Evolutionary conservation across 257 asterid genomes (phyloP), one percentile per base, ranked within the genome.

Genomic region (Petunia secreta): DNA sequence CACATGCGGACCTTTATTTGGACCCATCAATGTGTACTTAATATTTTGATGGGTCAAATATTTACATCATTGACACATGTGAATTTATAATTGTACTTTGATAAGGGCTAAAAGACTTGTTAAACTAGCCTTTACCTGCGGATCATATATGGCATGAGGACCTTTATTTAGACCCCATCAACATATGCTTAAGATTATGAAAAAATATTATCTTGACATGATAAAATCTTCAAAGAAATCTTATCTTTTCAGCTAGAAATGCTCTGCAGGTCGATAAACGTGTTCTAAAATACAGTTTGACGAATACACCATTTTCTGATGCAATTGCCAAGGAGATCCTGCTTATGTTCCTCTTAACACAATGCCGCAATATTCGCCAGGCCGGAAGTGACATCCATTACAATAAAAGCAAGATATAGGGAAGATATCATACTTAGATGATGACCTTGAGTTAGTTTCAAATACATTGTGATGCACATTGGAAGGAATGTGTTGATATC

Each of bases 361-460:
- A 16, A 54, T 68, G 82, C 85, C 87, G 2, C 82, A 59, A 25
- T 86, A 86, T 81, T 71, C 82, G 77, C 83, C 13, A 80, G 86
- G 87, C 89, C 87, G 4, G 95, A 88, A 82, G 80, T 62, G 77
- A 86, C 79, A 48, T 87, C 90, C 53, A 81, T 93, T 59, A 93
- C 94, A 5, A 84, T 91, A 62, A 93, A 93, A 84, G 84, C 80
- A 8, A 60, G 75, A 2, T 81, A 73, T 40, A 62, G 75, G 48
- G 80, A 73, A 63, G 80, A 81, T 46, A 81, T 81, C 16, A 79
- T 79, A 59, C 81, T 87, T 90, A 9, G 98, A 92, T 43, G 97
- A 92, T 53, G 98, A 92, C 60, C 93, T 87, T 0, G 98, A 94
- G 78, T 94, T 96, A 97, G 97, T 94, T 54, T 83, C 88, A n/a